Base-by-base conservation (phyloP, 2,329 filamentous ascomycete genomes). In the Juglanconis sp. region DNA sequence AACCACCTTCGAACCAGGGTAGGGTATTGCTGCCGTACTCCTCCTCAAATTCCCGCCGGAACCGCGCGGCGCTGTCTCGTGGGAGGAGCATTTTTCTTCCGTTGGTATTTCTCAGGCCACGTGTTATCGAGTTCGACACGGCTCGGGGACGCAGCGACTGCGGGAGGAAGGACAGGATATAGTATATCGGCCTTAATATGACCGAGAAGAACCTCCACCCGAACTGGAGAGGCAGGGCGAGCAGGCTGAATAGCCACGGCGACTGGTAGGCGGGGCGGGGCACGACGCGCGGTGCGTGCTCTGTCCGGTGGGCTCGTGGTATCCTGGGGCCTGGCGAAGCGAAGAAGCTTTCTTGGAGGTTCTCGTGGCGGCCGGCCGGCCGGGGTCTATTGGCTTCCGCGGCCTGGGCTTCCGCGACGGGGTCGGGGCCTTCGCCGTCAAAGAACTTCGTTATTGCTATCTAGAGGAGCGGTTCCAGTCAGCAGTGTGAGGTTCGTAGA, bases 401-500 rank as follows among this genome's bases (percentile, higher is more conserved):
- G 30, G 87, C 83, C 54, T 87, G 82, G 60, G 90, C 90, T 76
- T 95, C 91, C 60, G 90, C 89, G 17, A 94, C 79, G 11, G 86
- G 89, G 72, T 96, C 91, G 53, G 92, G 85, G 3, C 89, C 89
- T 76, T 98, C 95, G 67, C 95, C 95, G 70, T 99, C 95, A 73
- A 97, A 99, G 84, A 98, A 98, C 71, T 96, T 96, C 65, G 95
- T 87, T 65, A 99, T 94, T 60, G 95, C 94, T 68, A 98, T 96
- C 88, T 97, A 59, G 13, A 17, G 15, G 24, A 7, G 24, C 31
- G 11, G 24, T 56, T 17, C 44, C 13, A 60, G 56, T 11, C 61
- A 40, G 15, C 34, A 40, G 47, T 32, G 58, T 34, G 9, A 17
- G 57, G 17, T n/a, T 24, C 11, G 57, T 53, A 49, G 15, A 32